A percentile compares a stretch with the other conserved stretches of the same genome.
phyloP scores from a whole-genome alignment of 805 yeast species.

The Jamesozyma spencerorum region DNA sequence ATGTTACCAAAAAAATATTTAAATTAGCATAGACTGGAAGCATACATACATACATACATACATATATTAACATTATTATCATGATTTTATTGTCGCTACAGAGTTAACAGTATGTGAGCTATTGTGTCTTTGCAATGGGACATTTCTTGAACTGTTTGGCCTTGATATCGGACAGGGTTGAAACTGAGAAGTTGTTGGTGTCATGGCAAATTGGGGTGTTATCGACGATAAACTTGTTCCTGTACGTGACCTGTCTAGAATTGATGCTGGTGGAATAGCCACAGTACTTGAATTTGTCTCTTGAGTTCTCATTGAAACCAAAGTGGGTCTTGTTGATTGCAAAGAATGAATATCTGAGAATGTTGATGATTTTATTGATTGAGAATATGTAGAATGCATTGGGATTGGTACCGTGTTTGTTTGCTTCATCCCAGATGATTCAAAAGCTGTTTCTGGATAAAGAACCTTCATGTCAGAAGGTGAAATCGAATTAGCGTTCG shows the following conservation, averaged over 20 bases:
- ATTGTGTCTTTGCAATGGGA: constrained; percentile 14
- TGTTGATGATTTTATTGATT: constrained; percentile 31
- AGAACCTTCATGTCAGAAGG: background rate
- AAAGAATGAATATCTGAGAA: constrained; percentile 30
- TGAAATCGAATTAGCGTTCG: background rate
- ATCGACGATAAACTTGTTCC: background rate
- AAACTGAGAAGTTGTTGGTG: no score
- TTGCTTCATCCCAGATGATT: no score
- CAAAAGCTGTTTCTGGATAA: no score
- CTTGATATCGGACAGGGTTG: constrained; percentile 8
- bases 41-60: background rate
- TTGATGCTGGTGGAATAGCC: constrained; percentile 69
- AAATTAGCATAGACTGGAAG: no score
- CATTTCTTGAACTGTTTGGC: constrained; percentile 16
- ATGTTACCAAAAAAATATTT: no score
- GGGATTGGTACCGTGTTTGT: no score
- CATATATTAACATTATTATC: background rate
- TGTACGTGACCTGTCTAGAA: constrained; percentile 43
- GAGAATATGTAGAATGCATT: constrained; percentile 28
- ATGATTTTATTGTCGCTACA: constrained; percentile 14
- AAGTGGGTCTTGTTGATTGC: constrained; percentile 32
- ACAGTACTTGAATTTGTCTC: constrained; percentile 55
- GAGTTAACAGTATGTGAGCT: constrained; percentile 16
- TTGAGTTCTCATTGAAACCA: constrained; percentile 30
- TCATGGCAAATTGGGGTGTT: background rate